These are phyloP conservation scores for Coniosporium tulheliwenetii DNA, from an alignment of 2,329 filamentous ascomycete species.

Conservation along the genomic window DNA sequence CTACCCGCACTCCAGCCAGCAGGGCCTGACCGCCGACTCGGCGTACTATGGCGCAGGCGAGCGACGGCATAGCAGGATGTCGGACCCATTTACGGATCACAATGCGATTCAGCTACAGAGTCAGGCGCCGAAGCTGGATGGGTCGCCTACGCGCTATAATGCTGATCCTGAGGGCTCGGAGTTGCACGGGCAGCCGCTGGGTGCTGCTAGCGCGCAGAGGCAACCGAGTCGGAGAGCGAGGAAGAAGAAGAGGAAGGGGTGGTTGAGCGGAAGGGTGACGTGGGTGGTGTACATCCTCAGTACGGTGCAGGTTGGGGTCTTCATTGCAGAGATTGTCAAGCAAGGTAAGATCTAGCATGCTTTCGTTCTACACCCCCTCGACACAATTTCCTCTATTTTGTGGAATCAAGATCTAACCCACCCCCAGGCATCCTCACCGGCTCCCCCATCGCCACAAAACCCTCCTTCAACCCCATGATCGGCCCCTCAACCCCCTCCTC, in stretches of 20 bases:
- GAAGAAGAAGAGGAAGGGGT: conserved; percentile 27
- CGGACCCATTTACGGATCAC: conserved; percentile 31
- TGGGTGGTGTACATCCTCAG: conserved; percentile 76
- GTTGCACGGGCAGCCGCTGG: conserved; percentile 4
- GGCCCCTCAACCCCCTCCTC: conserved; percentile 74
- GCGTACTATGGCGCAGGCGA: conserved; percentile 45
- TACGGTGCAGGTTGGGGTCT: conserved; percentile 62
- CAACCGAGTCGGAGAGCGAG: conserved; percentile 8
- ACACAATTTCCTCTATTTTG: neutral
- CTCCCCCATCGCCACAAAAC: conserved; percentile 62
- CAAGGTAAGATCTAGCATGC: conserved; percentile 45
- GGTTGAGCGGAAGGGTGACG: conserved; percentile 45
- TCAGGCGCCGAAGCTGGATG: conserved; percentile 20
- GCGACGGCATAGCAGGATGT: conserved; percentile 22
- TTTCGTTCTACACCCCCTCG: neutral
- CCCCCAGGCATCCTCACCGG: conserved; percentile 55
- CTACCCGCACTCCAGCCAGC: conserved; percentile 24
- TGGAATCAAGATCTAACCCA: conserved; percentile 1
- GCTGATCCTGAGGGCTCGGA: conserved; percentile 13
- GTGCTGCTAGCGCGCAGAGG: conserved; percentile 5
- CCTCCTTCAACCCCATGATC: conserved; percentile 92
- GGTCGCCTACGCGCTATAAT: conserved; percentile 20
- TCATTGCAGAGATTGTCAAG: conserved; percentile 74
- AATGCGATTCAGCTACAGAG: conserved; percentile 31
- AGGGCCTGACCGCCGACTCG: conserved; percentile 33